Evolutionary conservation across 2,329 filamentous ascomycete species (phyloP).

Genomic region (Gaeumannomyces sp.): DNA sequence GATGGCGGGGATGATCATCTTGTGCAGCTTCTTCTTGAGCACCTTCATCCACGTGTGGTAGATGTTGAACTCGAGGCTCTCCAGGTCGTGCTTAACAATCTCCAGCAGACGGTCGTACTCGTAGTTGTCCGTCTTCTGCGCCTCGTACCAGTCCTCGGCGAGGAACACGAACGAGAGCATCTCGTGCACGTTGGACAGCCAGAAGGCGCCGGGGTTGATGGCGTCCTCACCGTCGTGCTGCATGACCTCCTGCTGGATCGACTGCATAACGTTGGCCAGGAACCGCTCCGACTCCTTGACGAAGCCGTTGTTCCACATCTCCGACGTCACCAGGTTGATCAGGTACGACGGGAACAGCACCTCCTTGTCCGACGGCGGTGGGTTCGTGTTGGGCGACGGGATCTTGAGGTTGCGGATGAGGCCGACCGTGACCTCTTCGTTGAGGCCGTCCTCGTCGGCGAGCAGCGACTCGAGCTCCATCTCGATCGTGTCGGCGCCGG

Average conservation of each 20-base stretch:
- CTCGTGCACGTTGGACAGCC: constrained; percentile 98
- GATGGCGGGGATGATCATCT: constrained; percentile 99
- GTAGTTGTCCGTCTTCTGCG: constrained; percentile 98
- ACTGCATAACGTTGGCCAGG: constrained; percentile 98
- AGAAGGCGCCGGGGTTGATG: constrained; percentile 95
- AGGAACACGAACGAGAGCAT: constrained; percentile 99
- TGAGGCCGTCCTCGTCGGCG: constrained; percentile 90
- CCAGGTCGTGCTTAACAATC: constrained; percentile 98
- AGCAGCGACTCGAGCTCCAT: constrained; percentile 89
- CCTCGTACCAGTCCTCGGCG: constrained; percentile 98
- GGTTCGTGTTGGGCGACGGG: constrained; percentile 76
- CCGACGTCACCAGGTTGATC: constrained; percentile 97
- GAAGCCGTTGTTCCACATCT: constrained; percentile 99
- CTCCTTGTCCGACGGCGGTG: constrained; percentile 94
- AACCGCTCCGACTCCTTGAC: constrained; percentile 99
- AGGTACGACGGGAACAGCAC: constrained; percentile 97
- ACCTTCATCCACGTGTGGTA: constrained; percentile 99
- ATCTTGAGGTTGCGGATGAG: constrained; percentile 97
- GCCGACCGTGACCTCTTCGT: constrained; percentile 94
- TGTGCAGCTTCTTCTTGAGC: constrained; percentile 96
- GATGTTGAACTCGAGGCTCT: constrained; percentile 98
- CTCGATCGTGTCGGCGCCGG: constrained; percentile 84
- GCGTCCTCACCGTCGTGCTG: constrained; percentile 96
- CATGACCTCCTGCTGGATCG: constrained; percentile 99
- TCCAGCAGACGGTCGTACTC: constrained; percentile 96